phyloP scores from a whole-genome alignment of 352 stramenopile species.

The Phytopythium sindhum region DNA sequence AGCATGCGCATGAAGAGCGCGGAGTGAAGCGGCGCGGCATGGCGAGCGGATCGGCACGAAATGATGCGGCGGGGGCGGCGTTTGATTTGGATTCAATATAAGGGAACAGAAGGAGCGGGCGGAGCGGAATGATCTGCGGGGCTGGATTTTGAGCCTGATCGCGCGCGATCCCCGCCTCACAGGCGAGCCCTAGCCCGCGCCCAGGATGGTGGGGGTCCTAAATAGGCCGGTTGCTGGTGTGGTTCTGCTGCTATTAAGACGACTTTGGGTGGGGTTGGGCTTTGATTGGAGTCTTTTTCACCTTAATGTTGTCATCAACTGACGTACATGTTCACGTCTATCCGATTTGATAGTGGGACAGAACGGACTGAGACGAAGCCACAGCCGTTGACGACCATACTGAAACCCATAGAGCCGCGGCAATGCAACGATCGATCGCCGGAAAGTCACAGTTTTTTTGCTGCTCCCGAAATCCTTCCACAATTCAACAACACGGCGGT shows the following conservation, averaged over 20 bases:
- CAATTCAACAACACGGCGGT: too few relatives aligned
- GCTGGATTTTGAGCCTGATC: constrained; percentile 7
- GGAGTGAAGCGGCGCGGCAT: too few relatives aligned
- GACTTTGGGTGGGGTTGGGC: background rate
- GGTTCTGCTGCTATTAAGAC: too few relatives aligned
- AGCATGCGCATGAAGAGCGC: too few relatives aligned
- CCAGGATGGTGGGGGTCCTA: background rate
- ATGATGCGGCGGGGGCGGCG: background rate
- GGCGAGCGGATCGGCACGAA: background rate
- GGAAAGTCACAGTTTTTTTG: background rate
- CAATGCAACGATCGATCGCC: constrained; percentile 1
- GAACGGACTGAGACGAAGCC: background rate
- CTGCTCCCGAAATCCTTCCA: too few relatives aligned
- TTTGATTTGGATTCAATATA: background rate
- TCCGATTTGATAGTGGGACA: background rate
- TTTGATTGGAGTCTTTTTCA: background rate
- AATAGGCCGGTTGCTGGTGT: background rate
- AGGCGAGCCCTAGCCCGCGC: background rate
- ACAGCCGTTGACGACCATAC: background rate
- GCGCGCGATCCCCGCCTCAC: constrained; percentile 6
- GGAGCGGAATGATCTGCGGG: constrained; percentile 3
- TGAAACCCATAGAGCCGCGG: background rate
- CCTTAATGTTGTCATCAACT: background rate
- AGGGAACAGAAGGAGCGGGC: background rate
- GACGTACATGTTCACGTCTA: background rate